These are phyloP conservation scores for Penicillium soppii DNA, from an alignment of 495 filamentous ascomycete genomes.

Conservation along the genomic window DNA sequence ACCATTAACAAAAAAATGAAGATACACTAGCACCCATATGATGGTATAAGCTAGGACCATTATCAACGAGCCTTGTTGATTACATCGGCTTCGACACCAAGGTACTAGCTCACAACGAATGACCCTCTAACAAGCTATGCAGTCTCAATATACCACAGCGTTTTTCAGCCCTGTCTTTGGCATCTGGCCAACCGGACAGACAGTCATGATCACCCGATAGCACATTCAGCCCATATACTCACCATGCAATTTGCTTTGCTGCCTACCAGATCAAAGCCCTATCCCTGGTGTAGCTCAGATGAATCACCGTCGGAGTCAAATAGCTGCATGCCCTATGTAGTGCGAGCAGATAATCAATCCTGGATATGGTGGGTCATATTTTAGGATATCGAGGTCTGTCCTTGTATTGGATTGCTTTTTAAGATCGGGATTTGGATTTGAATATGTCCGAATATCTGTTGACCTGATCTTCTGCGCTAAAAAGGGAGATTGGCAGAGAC, in stretches of 20 bases:
- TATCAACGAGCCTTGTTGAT: too few species aligned
- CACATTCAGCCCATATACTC: not conserved
- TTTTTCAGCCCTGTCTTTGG: too few species aligned
- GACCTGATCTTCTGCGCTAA: not conserved
- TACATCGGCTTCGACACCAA: too few species aligned
- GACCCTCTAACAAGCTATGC: too few species aligned
- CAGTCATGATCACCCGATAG: not conserved
- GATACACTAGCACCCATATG: too few species aligned
- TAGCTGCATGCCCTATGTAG: not conserved
- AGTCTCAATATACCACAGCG: too few species aligned
- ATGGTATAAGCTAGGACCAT: too few species aligned
- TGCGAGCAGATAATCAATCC: not conserved
- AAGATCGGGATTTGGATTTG: not conserved
- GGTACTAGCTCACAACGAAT: too few species aligned
- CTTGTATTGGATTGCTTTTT: too few species aligned
- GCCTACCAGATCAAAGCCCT: not conserved
- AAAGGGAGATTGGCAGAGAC: not conserved
- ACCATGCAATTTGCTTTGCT: not conserved
- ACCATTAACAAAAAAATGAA: too few species aligned
- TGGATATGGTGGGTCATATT: too few species aligned
- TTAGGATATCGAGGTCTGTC: too few species aligned
- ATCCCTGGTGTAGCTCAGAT: not conserved
- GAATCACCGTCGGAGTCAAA: not conserved
- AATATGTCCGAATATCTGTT: conserved; percentile 9
- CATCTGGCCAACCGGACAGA: not conserved